Evolutionary conservation across 1,139 yeast species (phyloP), one percentile per base, ranked within the genome.

Genomic region (Citeromyces hawaiiensis): DNA sequence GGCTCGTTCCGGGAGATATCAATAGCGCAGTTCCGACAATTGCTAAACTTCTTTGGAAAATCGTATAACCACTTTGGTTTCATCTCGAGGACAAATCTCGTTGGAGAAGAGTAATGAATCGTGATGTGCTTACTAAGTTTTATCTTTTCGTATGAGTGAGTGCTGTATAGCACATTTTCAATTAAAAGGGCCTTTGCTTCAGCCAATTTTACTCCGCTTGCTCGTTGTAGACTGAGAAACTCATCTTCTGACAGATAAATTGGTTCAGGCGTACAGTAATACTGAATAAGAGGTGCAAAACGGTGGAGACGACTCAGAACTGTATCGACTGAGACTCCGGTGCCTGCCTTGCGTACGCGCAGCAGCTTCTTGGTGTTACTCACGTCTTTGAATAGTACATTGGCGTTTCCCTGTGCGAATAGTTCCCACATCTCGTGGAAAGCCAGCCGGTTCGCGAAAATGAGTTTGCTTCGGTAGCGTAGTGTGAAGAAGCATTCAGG

Each of bases 21-120:
- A 14, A 48, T 43, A 1, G 52, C 44, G 38, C 60, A 55, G 39
- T 57, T 57, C 31, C 61, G 41, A 43, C 61, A 56, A n/a, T 42
- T 40, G 1, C 14, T 17, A 30, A 40, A 39, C n/a, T 16, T 36
- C 2, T 14, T 15, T 1, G 53, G 51, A 1, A 44, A 44, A 1
- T 32, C 14, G 21, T 47, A 47, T 7, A 57, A 38, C 61, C 61
- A 57, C 42, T 57, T 57, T 0, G 61, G 61, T 31, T 57, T 57
- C 33, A 56, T 45, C 39, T 57, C 61, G 31, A 56, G 38, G 2
- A 54, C n/a, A 2, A 44, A 19, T 13, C 15, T n/a, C 10, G 15
- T 14, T 8, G 23, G 3, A n/a, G 37, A 16, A 5, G 19, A 11
- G 17, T 45, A 9, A 38, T 46, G 49, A 9, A 54, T 41, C 2